A percentile compares a stretch with the other conserved stretches of the same genome.
phyloP scores from a whole-genome alignment of 352 stramenopile species.

The Elongisporangium undulatum region DNA sequence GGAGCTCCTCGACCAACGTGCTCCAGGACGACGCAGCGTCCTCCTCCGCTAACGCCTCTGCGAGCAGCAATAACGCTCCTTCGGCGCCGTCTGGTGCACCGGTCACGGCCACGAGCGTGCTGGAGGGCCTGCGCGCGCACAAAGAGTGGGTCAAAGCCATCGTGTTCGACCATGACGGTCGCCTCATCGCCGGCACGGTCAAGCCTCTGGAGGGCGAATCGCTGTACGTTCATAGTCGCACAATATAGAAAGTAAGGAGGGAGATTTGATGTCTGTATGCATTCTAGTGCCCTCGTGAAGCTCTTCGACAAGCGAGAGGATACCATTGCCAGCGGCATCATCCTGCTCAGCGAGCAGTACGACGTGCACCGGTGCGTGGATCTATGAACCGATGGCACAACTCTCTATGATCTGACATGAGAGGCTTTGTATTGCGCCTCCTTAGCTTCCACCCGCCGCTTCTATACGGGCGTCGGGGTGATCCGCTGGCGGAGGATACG shows the following conservation, averaged over 20 bases:
- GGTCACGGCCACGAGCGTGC: constrained; percentile 43
- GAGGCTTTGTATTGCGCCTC: neutral
- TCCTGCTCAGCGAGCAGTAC: constrained; percentile 74
- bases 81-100: neutral
- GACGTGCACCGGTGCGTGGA: constrained; percentile 66
- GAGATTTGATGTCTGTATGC: neutral
- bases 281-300: constrained; percentile 33
- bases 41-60: neutral
- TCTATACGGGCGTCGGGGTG: constrained; percentile 67
- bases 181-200: constrained; percentile 42
- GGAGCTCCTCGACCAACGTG: neutral
- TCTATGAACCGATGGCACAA: neutral
- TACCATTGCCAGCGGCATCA: constrained; percentile 66
- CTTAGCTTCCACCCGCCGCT: constrained; percentile 71
- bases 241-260: neutral
- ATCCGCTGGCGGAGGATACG: constrained; percentile 56
- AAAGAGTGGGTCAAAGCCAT: constrained; percentile 69
- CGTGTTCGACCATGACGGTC: constrained; percentile 53
- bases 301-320: constrained; percentile 79
- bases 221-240: neutral
- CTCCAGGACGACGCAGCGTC: neutral
- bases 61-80: neutral
- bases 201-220: constrained; percentile 60
- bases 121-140: constrained; percentile 49
- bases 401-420: neutral